Evolutionary conservation across 2,329 filamentous ascomycete species (phyloP), one percentile per base, ranked within the genome.

Genomic region (Cytospora piceicola): DNA sequence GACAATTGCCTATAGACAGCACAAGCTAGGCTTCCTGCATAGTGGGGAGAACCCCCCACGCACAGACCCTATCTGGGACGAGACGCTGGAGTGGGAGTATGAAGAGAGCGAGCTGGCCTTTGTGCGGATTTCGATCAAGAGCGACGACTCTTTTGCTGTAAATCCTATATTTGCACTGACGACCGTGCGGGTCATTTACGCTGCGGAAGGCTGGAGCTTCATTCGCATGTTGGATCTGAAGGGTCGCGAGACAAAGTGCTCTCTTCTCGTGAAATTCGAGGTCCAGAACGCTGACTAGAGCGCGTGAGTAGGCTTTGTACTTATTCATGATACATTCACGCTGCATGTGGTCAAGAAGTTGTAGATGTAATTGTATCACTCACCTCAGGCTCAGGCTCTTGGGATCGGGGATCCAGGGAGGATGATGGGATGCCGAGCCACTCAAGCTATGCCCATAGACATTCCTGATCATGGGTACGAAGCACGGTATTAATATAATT

Each of bases 61-160:
- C 0, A 88, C 81, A 0, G 87, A 90, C 67, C 88, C 88, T 0
- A 59, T 91, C 9, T 91, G 87, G 88, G 82, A 90, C 69, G 87
- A 90, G 74, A 79, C 77, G 17, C 77, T 91, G 11, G 86, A 89
- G 71, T 91, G 88, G 88, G 85, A 88, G 67, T 90, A 85, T 70
- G 85, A 88, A 7, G 88, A 90, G 64, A 89, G 86, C 69, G 88
- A 90, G 73, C 72, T 91, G 57, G 82, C 83, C 0, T 91, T 91
- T 70, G 69, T 91, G 69, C 80, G 88, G 0, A 80, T 91, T 66
- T 77, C 90, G 52, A 81, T 91, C 76, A 91, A 91, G 79, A 88
- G 84, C 69, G 88, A 90, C 66, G 86, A 88, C 66, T 82, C 81
- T 68, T 90, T 86, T 74, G 77, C 85, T 0, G 77, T 77, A 54